Percentiles rank a stretch among this genome's conserved stretches.
phyloP scores from a whole-genome alignment of 2,329 filamentous ascomycete genomes.

The Erysiphe pulchra region DNA sequence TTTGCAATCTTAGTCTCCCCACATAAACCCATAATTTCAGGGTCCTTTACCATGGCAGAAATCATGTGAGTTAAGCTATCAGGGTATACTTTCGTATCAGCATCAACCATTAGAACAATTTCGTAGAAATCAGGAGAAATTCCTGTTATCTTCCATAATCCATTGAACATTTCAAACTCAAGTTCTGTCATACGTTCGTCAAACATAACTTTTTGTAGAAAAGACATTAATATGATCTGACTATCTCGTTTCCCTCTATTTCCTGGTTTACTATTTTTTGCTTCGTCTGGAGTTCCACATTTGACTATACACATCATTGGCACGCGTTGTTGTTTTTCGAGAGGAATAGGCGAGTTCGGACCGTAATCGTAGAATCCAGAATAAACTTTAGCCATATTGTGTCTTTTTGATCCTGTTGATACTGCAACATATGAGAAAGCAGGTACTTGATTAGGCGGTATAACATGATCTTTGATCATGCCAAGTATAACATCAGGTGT shows the following conservation, averaged over 20 bases:
- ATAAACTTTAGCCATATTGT: conserved; percentile 99
- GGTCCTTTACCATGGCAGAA: conserved; percentile 96
- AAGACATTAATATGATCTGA: conserved; percentile 98
- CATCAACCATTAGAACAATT: conserved; percentile 94
- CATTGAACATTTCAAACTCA: conserved; percentile 99
- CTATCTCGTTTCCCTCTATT: conserved; percentile 97
- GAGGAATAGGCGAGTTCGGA: conserved; percentile 46
- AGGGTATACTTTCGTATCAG: conserved; percentile 96
- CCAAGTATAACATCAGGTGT: conserved; percentile 74
- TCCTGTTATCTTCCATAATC: conserved; percentile 92
- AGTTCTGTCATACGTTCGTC: conserved; percentile 99
- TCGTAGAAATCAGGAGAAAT: conserved; percentile 98
- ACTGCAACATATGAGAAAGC: conserved; percentile 93
- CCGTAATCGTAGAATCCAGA: conserved; percentile 97
- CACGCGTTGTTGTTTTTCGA: conserved; percentile 80
- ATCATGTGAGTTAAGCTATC: conserved; percentile 98
- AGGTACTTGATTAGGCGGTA: conserved; percentile 57
- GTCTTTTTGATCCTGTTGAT: conserved; percentile 80
- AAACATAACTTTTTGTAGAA: conserved; percentile 99
- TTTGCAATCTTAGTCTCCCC: conserved; percentile 99
- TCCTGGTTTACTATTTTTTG: conserved; percentile 59
- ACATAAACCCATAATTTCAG: conserved; percentile 96
- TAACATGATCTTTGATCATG: conserved; percentile 86
- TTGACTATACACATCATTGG: conserved; percentile 96
- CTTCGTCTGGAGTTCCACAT: conserved; percentile 77